Evolutionary conservation across 805 yeast species (phyloP).

Genomic region (Limtongia smithiae): DNA sequence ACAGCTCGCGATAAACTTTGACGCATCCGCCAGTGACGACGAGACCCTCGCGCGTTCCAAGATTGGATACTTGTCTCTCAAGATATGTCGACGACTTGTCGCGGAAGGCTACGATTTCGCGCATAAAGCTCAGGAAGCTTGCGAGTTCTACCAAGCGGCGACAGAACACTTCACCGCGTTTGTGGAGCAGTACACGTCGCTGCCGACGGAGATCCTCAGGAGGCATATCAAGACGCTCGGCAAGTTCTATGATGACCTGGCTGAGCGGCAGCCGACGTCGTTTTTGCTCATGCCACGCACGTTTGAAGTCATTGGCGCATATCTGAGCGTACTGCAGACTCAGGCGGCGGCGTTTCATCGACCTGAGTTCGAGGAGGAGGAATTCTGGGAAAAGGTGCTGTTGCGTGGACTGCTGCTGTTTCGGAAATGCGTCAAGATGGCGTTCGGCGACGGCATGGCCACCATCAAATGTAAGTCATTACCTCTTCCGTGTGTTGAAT

Average conservation of each 20-base stretch:
- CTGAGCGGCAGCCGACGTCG: slow-evolving; percentile 60
- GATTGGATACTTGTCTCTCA: slow-evolving; percentile 72
- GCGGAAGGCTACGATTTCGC: slow-evolving; percentile 65
- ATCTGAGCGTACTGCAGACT: slow-evolving; percentile 56
- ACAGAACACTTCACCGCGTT: slow-evolving; percentile 59
- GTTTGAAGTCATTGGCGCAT: slow-evolving; percentile 55
- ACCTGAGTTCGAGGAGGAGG: slow-evolving; percentile 52
- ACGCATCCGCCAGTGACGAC: too few species aligned
- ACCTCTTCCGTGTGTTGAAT: neutral
- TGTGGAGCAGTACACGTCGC: slow-evolving; percentile 48
- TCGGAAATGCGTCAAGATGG: slow-evolving; percentile 59
- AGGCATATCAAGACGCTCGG: slow-evolving; percentile 71
- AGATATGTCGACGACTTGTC: slow-evolving; percentile 66
- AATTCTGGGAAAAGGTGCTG: slow-evolving; percentile 71
- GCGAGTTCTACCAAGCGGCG: slow-evolving; percentile 57
- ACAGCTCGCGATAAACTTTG: neutral
- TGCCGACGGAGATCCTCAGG: slow-evolving; percentile 47
- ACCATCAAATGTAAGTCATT: slow-evolving; percentile 34
- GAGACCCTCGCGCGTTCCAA: slow-evolving; percentile 46
- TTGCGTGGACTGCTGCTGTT: slow-evolving; percentile 56
- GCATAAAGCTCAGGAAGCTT: slow-evolving; percentile 54
- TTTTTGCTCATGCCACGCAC: slow-evolving; percentile 67
- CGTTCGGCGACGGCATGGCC: slow-evolving; percentile 64
- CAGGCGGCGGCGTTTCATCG: slow-evolving; percentile 50
- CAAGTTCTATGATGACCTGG: slow-evolving; percentile 63